A percentile compares a stretch with the other conserved stretches of the same genome.
These are phyloP conservation scores for Papilionanthe hybrid DNA, from an alignment of 116 monocot species.

Conservation along the genomic window DNA sequence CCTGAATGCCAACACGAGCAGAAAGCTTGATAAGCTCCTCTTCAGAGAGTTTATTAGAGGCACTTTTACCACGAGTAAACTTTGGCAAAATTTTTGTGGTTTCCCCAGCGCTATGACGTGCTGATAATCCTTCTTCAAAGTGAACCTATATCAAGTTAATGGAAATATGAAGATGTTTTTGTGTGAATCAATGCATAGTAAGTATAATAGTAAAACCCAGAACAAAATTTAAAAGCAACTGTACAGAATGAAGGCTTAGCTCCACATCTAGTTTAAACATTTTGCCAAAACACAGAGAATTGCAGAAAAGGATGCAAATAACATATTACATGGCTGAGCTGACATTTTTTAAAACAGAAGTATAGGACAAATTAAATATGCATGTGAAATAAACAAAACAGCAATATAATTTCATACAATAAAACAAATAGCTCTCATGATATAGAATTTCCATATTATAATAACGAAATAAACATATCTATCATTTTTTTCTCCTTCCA, in stretches of 20 bases:
- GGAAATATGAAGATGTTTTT: background rate
- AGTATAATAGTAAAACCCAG: background rate
- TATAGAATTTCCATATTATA: too few relatives aligned
- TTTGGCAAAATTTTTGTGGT: slow-evolving; percentile 53
- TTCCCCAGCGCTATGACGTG: slow-evolving; percentile 48
- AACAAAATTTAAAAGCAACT: slow-evolving; percentile 1
- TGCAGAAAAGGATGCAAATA: background rate
- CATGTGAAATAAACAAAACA: too few relatives aligned
- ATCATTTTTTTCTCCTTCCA: too few relatives aligned
- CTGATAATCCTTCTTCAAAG: slow-evolving; percentile 85
- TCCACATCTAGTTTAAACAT: background rate
- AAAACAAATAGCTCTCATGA: too few relatives aligned
- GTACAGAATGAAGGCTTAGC: background rate
- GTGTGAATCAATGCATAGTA: background rate
- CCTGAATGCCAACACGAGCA: slow-evolving; percentile 72
- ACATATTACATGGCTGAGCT: background rate
- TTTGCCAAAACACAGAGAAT: background rate
- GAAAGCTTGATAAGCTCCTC: slow-evolving; percentile 77
- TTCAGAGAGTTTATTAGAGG: slow-evolving; percentile 66
- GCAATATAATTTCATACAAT: too few relatives aligned
- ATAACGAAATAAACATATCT: too few relatives aligned
- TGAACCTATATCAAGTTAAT: slow-evolving; percentile 47
- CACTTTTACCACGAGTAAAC: slow-evolving; percentile 65
- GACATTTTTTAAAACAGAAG: background rate
- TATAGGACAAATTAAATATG: too few relatives aligned